Percentiles rank a stretch among this genome's conserved stretches.
phyloP scores from a whole-genome alignment of 2,329 filamentous ascomycete species.

The Endoconidiophora polonica region DNA sequence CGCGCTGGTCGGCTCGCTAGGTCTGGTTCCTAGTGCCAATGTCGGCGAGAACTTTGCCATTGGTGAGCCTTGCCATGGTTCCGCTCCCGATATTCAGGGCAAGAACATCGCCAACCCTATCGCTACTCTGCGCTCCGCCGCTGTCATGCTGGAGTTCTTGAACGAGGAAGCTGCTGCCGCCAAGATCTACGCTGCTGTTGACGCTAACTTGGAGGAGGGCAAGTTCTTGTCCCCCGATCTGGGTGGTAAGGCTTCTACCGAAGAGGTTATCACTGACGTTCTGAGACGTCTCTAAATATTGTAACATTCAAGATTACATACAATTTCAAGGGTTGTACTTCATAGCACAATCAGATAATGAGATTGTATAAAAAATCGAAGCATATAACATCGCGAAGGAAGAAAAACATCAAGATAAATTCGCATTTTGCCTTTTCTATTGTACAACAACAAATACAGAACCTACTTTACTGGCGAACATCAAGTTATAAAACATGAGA shows the following conservation, averaged over 20 bases:
- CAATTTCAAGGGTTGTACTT: too few relatives aligned
- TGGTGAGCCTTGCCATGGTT: constrained; percentile 94
- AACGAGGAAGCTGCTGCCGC: constrained; percentile 74
- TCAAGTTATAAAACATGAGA: too few relatives aligned
- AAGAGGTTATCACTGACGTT: constrained; percentile 76
- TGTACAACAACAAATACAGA: neutral
- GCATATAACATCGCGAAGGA: too few relatives aligned
- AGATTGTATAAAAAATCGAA: too few relatives aligned
- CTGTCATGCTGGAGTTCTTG: constrained; percentile 92
- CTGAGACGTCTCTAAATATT: constrained; percentile 54
- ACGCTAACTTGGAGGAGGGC: constrained; percentile 73
- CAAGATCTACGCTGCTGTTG: constrained; percentile 79
- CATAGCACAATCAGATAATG: too few relatives aligned
- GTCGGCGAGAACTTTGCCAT: constrained; percentile 91
- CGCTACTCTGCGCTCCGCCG: constrained; percentile 78
- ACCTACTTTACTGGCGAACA: neutral
- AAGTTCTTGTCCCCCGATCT: constrained; percentile 75
- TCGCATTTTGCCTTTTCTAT: neutral
- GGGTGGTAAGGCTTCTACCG: constrained; percentile 70
- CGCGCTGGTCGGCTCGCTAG: constrained; percentile 78
- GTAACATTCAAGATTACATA: neutral
- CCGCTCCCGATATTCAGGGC: constrained; percentile 88
- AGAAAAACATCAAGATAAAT: neutral
- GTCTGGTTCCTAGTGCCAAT: constrained; percentile 87
- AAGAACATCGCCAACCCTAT: constrained; percentile 90